A percentile compares a stretch with the other conserved stretches of the same genome.
phyloP scores from a whole-genome alignment of 257 asterid genomes.

The Solanum tarijense region DNA sequence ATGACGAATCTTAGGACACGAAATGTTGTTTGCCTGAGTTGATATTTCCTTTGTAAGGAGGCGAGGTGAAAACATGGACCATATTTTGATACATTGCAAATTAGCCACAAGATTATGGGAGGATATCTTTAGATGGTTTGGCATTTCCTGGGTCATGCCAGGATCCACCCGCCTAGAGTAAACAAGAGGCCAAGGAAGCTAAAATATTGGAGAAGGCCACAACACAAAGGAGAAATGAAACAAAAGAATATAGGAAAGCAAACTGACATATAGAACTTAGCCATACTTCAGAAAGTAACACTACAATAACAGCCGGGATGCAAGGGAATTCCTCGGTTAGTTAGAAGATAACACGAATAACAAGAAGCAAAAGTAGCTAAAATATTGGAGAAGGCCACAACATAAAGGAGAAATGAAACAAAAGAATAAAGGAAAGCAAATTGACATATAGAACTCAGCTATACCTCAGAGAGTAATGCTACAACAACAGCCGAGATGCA shows the following conservation, averaged over 20 bases:
- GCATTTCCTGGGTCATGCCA: background rate
- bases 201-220: background rate
- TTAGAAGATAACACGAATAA: slow-evolving; percentile 89
- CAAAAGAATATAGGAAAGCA: background rate
- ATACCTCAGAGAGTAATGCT: slow-evolving; percentile 95
- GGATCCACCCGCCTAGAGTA: background rate
- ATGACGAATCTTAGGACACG: background rate
- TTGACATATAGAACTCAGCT: background rate
- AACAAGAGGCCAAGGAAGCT: background rate
- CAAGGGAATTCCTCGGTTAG: slow-evolving; percentile 94
- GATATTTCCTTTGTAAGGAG: background rate
- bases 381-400: background rate
- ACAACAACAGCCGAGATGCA: slow-evolving; percentile 98
- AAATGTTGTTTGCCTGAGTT: background rate
- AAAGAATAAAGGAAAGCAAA: background rate
- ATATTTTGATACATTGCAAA: background rate
- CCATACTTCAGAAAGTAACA: slow-evolving; percentile 86
- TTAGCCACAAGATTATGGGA: background rate
- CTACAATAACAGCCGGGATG: slow-evolving; percentile 94
- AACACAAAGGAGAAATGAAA: background rate
- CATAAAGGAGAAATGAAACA: background rate
- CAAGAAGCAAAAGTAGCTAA: background rate
- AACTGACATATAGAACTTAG: background rate
- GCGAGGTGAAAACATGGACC: background rate
- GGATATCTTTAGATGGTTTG: background rate